phyloP scores from a whole-genome alignment of 805 yeast species.

The Metschnikowia gelsemii region DNA sequence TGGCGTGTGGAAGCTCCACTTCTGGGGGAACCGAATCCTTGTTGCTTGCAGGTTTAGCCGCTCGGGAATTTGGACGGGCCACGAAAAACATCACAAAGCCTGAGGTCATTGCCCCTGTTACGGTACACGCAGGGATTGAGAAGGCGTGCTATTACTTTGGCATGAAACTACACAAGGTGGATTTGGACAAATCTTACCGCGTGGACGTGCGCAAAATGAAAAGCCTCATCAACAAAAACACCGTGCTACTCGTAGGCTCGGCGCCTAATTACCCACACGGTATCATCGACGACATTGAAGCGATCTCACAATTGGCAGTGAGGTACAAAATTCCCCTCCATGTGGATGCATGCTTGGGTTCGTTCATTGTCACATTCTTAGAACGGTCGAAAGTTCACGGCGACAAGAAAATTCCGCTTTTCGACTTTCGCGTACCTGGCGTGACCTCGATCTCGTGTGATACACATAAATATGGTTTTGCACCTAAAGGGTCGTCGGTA shows the following conservation, averaged over 20 bases:
- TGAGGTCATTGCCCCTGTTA: slow-evolving; percentile 84
- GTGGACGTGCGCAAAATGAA: slow-evolving; percentile 65
- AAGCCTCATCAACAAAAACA: slow-evolving; percentile 69
- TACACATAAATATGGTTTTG: slow-evolving; percentile 98
- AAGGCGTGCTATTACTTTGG: slow-evolving; percentile 91
- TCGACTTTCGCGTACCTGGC: slow-evolving; percentile 82
- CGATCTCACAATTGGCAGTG: slow-evolving; percentile 63
- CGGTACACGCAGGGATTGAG: slow-evolving; percentile 93
- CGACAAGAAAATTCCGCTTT: slow-evolving; percentile 44
- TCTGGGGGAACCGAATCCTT: slow-evolving; percentile 97
- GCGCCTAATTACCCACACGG: slow-evolving; percentile 99
- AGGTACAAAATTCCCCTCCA: slow-evolving; percentile 78
- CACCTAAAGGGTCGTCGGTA: slow-evolving; percentile 93
- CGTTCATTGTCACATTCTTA: slow-evolving; percentile 82
- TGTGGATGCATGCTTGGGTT: slow-evolving; percentile 95
- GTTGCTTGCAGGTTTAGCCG: slow-evolving; percentile 81
- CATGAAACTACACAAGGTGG: slow-evolving; percentile 79
- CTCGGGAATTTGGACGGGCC: slow-evolving; percentile 69
- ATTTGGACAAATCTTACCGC: slow-evolving; percentile 62
- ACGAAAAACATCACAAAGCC: slow-evolving; percentile 62
- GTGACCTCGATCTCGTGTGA: slow-evolving; percentile 99
- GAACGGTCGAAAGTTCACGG: slow-evolving; percentile 55
- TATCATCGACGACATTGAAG: slow-evolving; percentile 83
- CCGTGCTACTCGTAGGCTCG: slow-evolving; percentile 84
- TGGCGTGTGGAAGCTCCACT: slow-evolving; percentile 69